A percentile compares a stretch with the other conserved stretches of the same genome.
Evolutionary conservation across 257 asterid genomes (phyloP).

Genomic region (Osmanthus fragrans): DNA sequence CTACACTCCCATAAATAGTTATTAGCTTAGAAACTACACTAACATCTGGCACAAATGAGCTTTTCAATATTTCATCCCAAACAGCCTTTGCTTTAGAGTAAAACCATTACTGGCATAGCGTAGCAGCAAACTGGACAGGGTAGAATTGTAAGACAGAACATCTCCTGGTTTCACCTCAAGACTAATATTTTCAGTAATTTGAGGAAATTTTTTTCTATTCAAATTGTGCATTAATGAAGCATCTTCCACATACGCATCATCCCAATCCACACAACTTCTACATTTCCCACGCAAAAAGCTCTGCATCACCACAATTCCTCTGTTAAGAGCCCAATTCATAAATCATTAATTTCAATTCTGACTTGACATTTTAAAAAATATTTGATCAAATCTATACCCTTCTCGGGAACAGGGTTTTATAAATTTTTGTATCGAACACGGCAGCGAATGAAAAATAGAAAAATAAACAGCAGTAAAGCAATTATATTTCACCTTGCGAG

Average conservation of each 20-base stretch:
- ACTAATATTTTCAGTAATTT: slow-evolving; percentile 30
- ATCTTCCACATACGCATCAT: slow-evolving; percentile 11
- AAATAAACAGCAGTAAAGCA: background rate
- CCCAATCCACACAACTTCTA: slow-evolving; percentile 9
- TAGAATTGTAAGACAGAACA: slow-evolving; percentile 28
- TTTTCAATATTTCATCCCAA: slow-evolving; percentile 68
- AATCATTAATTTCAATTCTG: background rate
- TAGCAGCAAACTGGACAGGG: slow-evolving; percentile 46
- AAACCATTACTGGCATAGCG: slow-evolving; percentile 50
- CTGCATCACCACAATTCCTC: slow-evolving; percentile 17
- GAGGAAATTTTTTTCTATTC: slow-evolving; percentile 27
- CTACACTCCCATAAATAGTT: slow-evolving; percentile 43
- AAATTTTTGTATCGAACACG: too few species aligned
- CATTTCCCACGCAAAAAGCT: slow-evolving; percentile 30
- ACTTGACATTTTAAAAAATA: background rate
- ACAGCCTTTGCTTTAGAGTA: slow-evolving; percentile 42
- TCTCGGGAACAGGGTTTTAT: background rate
- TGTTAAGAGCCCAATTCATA: background rate
- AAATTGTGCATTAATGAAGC: slow-evolving; percentile 22
- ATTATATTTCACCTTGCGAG: slow-evolving; percentile 25
- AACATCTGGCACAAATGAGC: slow-evolving; percentile 52
- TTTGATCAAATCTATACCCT: background rate
- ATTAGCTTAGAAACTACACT: slow-evolving; percentile 50
- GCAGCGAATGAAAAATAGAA: background rate
- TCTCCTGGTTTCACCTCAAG: slow-evolving; percentile 32